Evolutionary conservation across 2,329 filamentous ascomycete genomes (phyloP).

Genomic region (Pseudocercospora musae): DNA sequence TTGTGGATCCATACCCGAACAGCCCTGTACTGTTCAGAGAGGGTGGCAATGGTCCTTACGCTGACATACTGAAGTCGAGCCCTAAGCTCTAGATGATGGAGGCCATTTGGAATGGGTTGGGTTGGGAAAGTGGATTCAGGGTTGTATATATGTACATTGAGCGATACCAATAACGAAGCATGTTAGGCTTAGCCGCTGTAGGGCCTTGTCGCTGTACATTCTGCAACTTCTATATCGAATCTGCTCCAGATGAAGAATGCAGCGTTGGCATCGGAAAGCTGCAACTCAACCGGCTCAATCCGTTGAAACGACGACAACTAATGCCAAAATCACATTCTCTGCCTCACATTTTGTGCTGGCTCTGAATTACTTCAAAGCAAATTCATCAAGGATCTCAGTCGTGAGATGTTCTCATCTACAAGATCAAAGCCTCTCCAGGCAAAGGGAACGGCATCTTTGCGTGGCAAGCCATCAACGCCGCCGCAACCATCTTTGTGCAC

Average conservation of each 20-base stretch:
- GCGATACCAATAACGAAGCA: neutral
- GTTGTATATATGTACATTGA: neutral
- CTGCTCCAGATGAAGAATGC: too few relatives aligned
- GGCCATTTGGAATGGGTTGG: constrained; percentile 27
- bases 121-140: neutral
- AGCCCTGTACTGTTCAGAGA: constrained; percentile 60
- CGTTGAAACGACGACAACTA: too few relatives aligned
- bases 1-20: constrained; percentile 69
- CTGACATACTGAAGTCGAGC: constrained; percentile 38
- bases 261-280: too few relatives aligned
- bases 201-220: neutral
- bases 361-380: neutral
- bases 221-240: too few relatives aligned
- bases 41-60: constrained; percentile 41
- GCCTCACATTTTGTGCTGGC: neutral
- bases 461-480: too few relatives aligned
- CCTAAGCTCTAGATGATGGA: neutral
- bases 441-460: too few relatives aligned
- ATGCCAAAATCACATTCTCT: neutral
- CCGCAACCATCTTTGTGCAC: too few relatives aligned
- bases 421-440: too few relatives aligned
- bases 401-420: neutral
- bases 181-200: neutral
- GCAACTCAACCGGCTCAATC: too few relatives aligned
- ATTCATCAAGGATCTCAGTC: neutral